Evolutionary conservation across 768 basidiomycete species (phyloP).

Genomic region (Grammothele lineata): DNA sequence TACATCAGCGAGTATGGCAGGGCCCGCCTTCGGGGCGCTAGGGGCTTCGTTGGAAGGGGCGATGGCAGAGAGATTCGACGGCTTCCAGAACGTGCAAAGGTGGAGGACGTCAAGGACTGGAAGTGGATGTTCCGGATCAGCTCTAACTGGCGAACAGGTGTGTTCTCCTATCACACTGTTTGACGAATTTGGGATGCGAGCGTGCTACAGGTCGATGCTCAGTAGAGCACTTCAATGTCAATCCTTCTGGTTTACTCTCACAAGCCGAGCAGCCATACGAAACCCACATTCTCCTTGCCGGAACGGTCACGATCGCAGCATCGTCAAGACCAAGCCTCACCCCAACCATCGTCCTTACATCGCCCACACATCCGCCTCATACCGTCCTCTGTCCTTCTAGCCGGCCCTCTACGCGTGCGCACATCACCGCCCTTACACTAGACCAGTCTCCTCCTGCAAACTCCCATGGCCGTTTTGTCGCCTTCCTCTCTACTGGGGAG

Average conservation of each 20-base stretch:
- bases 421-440: conserved; percentile 63
- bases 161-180: background rate
- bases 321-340: conserved; percentile 32
- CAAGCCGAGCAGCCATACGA: too few relatives aligned
- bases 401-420: conserved; percentile 25
- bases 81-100: conserved; percentile 48
- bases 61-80: conserved; percentile 58
- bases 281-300: conserved; percentile 54
- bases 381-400: conserved; percentile 42
- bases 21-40: conserved; percentile 60
- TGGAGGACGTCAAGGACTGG: conserved; percentile 54
- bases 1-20: conserved; percentile 66
- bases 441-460: conserved; percentile 66
- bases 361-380: conserved; percentile 31
- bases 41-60: conserved; percentile 51
- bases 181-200: background rate
- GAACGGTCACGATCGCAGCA: conserved; percentile 54
- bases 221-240: conserved; percentile 26
- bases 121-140: conserved; percentile 87
- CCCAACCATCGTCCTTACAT: conserved; percentile 37
- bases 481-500: conserved; percentile 66
- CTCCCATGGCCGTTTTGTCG: conserved; percentile 41
- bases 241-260: too few relatives aligned
- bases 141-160: conserved; percentile 78
- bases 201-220: conserved; percentile 69